Evolutionary conservation across 2,329 filamentous ascomycete species (phyloP), one percentile per base, ranked within the genome.

Genomic region (Trichoderma hamatum): DNA sequence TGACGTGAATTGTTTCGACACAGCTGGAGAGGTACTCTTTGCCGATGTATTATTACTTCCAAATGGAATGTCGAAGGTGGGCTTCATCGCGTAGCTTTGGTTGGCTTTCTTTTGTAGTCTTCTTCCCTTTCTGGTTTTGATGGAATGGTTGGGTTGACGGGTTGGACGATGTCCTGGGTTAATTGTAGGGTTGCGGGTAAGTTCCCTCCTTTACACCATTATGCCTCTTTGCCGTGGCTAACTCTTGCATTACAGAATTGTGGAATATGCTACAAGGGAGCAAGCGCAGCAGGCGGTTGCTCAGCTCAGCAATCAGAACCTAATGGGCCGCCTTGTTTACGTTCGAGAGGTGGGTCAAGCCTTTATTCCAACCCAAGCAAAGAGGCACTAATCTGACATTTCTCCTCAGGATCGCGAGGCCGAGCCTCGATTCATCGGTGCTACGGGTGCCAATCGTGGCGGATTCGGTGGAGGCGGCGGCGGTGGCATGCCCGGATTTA

Each of bases 61-160:
- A 80, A 99, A 99, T 89, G 96, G 96, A 94, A 99, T 99, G 96
- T 98, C 95, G 93, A 99, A 99, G 95, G 95, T 98, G 94, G 93
- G 93, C 94, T 90, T 90, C 88, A 92, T 92, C 86, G 89, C 85
- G 87, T 94, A 91, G 92, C 89, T 88, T 83, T 90, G 91, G 91
- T 89, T 92, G 92, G 92, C 88, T 89, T 89, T 86, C 89, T 87
- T 91, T 84, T 91, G 89, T 91, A 76, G 78, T 74, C 89, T 86
- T 86, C 84, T 90, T 85, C 85, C 85, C 84, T 89, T 82, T 82
- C 81, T 84, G 82, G 79, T 78, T 79, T 91, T 93, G 89, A 89
- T 91, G 93, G 92, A 49, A 96, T 85, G 88, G 90, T 93, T 96
- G 93, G 94, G 92, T 97, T 97, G 94, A 97, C 95, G 95, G 94